Conservation (phyloP, 2,329 filamentous ascomycete genomes). For the Daldinia sp. region DNA sequence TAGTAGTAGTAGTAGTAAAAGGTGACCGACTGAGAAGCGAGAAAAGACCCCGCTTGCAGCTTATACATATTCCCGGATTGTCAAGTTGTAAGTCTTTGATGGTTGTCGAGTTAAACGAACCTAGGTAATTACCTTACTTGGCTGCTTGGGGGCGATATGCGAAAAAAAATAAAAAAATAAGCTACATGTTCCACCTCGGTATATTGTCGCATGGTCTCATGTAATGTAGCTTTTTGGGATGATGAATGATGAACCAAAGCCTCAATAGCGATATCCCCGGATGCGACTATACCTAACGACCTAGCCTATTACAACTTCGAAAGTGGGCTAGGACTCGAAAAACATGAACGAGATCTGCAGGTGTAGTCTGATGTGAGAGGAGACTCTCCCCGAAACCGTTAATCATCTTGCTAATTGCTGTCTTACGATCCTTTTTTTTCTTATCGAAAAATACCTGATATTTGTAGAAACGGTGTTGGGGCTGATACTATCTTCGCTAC, state of each 20-base stretch:
- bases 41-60: conserved; percentile 13
- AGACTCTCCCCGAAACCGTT: neutral
- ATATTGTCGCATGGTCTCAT: neutral
- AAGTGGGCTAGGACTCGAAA: conserved; percentile 5
- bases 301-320: conserved; percentile 3
- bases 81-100: neutral
- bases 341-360: conserved; percentile 16
- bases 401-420: conserved; percentile 13
- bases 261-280: neutral
- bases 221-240: conserved; percentile 1
- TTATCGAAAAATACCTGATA: conserved; percentile 14
- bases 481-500: conserved; percentile 9
- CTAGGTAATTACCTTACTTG: neutral
- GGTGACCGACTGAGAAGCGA: neutral
- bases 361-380: conserved; percentile 28
- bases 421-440: conserved; percentile 9
- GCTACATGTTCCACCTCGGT: conserved; percentile 3
- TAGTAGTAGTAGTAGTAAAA: too few relatives aligned
- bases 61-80: conserved; percentile 8
- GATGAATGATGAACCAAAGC: conserved; percentile 4
- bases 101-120: neutral
- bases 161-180: too few relatives aligned
- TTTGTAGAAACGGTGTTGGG: neutral
- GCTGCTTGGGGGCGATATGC: conserved; percentile 15
- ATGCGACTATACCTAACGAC: conserved; percentile 17